Percentiles rank a stretch among this genome's conserved stretches.
phyloP scores from a whole-genome alignment of 805 yeast species.

The Cyberlindnera bimundalis region DNA sequence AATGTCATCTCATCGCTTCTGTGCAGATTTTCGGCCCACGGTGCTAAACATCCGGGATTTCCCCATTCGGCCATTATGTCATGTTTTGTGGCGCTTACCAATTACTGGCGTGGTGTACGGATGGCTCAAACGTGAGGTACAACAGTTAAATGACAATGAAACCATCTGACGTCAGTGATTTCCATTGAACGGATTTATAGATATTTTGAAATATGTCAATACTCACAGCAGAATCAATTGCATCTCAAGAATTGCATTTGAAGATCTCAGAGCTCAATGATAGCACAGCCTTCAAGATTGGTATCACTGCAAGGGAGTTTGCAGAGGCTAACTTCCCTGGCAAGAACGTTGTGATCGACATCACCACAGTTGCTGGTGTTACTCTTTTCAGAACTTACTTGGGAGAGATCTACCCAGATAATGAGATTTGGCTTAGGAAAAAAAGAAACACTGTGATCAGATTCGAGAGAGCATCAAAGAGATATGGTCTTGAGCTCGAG shows the following conservation, averaged over 20 bases:
- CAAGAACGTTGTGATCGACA: constrained; percentile 40
- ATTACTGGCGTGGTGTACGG: too few relatives aligned
- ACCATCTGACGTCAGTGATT: too few relatives aligned
- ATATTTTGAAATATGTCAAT: too few relatives aligned
- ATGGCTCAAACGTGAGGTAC: too few relatives aligned
- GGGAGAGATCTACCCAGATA: constrained; percentile 38
- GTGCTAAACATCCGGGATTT: not conserved
- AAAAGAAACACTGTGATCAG: constrained; percentile 47
- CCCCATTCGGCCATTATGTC: constrained; percentile 1
- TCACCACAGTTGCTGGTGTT: constrained; percentile 43
- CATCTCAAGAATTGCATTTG: too few relatives aligned
- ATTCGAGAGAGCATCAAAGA: constrained; percentile 46
- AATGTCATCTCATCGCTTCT: constrained; percentile 5
- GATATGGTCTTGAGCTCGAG: constrained; percentile 42
- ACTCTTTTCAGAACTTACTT: constrained; percentile 41
- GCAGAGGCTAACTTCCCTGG: constrained; percentile 31
- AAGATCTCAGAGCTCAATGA: constrained; percentile 5
- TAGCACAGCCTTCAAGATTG: constrained; percentile 42
- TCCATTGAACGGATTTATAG: too few relatives aligned
- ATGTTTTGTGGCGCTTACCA: not conserved
- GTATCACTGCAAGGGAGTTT: constrained; percentile 36
- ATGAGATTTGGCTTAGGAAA: constrained; percentile 51
- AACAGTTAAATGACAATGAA: too few relatives aligned
- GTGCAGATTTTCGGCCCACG: constrained; percentile 7
- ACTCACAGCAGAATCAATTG: too few relatives aligned